Evolutionary conservation across 768 basidiomycete genomes (phyloP).

Genomic region (Calocybe gangraenosa): DNA sequence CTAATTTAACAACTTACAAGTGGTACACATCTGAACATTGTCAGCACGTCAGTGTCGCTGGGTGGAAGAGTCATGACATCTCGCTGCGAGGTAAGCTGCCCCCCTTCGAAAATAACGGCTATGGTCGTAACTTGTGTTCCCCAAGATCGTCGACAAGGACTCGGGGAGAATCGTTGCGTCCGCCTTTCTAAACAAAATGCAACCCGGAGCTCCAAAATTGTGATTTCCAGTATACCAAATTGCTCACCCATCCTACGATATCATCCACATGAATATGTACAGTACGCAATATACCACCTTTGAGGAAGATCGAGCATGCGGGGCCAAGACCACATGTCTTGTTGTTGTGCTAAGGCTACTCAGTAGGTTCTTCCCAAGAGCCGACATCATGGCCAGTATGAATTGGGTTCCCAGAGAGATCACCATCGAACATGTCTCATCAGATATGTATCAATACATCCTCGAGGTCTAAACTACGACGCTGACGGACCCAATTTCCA

Average conservation of each 20-base stretch:
- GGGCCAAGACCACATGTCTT: background rate
- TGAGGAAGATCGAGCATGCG: background rate
- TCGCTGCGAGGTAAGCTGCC: slow-evolving; percentile 56
- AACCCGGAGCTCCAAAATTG: slow-evolving; percentile 50
- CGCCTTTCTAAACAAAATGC: slow-evolving; percentile 71
- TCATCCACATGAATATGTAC: slow-evolving; percentile 9
- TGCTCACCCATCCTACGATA: slow-evolving; percentile 1
- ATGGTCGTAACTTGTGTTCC: background rate
- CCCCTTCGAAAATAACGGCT: too few species aligned
- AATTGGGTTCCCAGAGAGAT: too few species aligned
- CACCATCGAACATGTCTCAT: too few species aligned
- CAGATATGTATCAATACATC: slow-evolving; percentile 9
- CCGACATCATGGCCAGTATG: too few species aligned
- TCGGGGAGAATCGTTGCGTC: slow-evolving; percentile 60
- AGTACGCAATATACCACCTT: slow-evolving; percentile 12
- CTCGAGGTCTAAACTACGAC: background rate
- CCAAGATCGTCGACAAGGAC: slow-evolving; percentile 55
- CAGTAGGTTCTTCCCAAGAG: slow-evolving; percentile 1
- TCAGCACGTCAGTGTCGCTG: slow-evolving; percentile 61
- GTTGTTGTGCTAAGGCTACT: background rate
- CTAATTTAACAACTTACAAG: slow-evolving; percentile 27
- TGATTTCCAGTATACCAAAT: slow-evolving; percentile 15
- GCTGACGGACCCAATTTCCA: background rate
- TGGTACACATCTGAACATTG: slow-evolving; percentile 54
- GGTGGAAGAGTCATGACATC: slow-evolving; percentile 70